Evolutionary conservation across 352 stramenopile genomes (phyloP), one percentile per base, ranked within the genome.

Genomic region (Phytophthora pseudosyringae): DNA sequence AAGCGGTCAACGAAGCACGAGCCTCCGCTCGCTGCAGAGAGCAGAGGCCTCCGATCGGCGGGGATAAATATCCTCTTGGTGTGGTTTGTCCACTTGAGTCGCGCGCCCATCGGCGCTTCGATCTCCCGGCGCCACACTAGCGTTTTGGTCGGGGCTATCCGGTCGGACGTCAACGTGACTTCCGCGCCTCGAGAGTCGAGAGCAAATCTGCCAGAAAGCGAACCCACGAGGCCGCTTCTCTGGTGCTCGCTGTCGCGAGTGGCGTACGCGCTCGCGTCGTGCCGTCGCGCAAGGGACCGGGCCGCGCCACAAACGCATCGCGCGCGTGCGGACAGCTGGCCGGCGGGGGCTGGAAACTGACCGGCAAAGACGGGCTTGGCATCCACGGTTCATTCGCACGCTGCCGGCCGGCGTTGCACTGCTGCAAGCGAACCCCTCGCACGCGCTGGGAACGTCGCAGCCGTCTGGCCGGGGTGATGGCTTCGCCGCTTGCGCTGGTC

Each of bases 181-280:
- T 57, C 56, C 21, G 48, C 21, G 13, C 39, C 36, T 47, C 16
- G 28, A 40, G 35, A 9, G 38, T 11, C 43, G 28, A 33, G 15
- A 8, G 39, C 32, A 67, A 67, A 59, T 54, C 41, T 18, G 16
- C 21, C 18, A 28, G 46, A 51, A 59, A 59, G 9, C 11, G 45
- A 64, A 69, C 60, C 52, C 61, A 69, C 47, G 43, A 10, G 3
- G 62, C 43, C 43, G 50, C 49, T 36, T 71, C 52, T 71, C 58
- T 71, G 13, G 56, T 67, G 41, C 28, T 52, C 16, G 45, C 40
- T 63, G 51, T 58, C 59, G 59, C 60, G 51, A 54, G 31, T 69
- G 53, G 53, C 56, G 57, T 54, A 46, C 49, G 38, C n/a, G 21
- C 46, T 67, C 35, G 49, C 49, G 39, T 71, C 57, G 50, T 63